Percentiles rank a stretch among this genome's conserved stretches.
Conservation (phyloP, 2,329 filamentous ascomycete genomes). For the Talaromyces sp. region DNA sequence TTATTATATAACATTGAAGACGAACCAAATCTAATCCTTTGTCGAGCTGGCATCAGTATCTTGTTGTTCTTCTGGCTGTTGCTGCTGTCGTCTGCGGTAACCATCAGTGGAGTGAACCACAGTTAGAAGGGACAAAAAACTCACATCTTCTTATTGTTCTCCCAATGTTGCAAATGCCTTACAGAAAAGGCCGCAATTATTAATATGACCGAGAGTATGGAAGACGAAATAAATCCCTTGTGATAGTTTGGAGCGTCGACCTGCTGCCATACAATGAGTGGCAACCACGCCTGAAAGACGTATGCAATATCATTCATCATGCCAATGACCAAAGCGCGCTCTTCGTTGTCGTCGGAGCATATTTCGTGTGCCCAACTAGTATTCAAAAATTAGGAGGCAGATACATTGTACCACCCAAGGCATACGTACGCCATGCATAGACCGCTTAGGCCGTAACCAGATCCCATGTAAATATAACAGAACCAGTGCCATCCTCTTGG, state of each 20-base stretch:
- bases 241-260: constrained; percentile 55
- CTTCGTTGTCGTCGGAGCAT: constrained; percentile 55
- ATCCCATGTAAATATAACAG: constrained; percentile 53
- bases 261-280: constrained; percentile 61
- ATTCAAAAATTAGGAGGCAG: background rate
- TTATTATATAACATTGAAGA: background rate
- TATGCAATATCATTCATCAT: constrained; percentile 67
- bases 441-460: constrained; percentile 43
- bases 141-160: constrained; percentile 18
- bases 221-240: constrained; percentile 56
- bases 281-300: constrained; percentile 65
- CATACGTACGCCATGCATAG: constrained; percentile 45
- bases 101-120: background rate
- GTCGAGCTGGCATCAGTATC: background rate
- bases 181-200: constrained; percentile 49
- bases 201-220: constrained; percentile 44
- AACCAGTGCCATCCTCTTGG: constrained; percentile 57
- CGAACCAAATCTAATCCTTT: background rate
- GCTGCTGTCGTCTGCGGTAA: background rate
- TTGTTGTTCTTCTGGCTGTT: background rate
- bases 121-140: background rate
- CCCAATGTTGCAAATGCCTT: constrained; percentile 41
- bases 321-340: constrained; percentile 60
- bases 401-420: background rate
- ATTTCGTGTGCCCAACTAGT: constrained; percentile 50